phyloP scores from a whole-genome alignment of 2,329 filamentous ascomycete genomes.

The Alternaria gaisen region DNA sequence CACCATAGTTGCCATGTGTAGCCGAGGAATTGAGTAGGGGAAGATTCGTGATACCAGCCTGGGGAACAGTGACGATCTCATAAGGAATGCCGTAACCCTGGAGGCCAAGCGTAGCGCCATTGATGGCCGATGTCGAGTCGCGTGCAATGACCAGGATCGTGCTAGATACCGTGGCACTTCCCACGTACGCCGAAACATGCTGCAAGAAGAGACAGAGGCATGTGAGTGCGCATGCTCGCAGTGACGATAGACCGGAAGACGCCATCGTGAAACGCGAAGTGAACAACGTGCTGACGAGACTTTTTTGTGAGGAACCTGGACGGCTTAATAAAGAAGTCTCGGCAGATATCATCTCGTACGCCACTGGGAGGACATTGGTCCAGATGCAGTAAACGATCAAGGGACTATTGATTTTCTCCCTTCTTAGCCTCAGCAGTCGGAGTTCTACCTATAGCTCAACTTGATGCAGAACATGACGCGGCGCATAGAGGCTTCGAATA shows the following conservation, averaged over 20 bases:
- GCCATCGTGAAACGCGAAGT: conserved; percentile 35
- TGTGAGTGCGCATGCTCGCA: conserved; percentile 37
- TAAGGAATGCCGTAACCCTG: conserved; percentile 70
- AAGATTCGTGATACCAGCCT: conserved; percentile 58
- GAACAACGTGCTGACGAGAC: conserved; percentile 28
- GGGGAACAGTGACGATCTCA: conserved; percentile 64
- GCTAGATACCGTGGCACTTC: conserved; percentile 43
- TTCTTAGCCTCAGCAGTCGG: conserved; percentile 20
- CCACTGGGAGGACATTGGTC: conserved; percentile 31
- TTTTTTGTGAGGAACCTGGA: conserved; percentile 32
- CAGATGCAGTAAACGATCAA: conserved; percentile 37
- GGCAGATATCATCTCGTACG: conserved; percentile 41
- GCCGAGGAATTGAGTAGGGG: conserved; percentile 61
- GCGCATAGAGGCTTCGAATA: conserved; percentile 14
- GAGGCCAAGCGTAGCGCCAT: conserved; percentile 63
- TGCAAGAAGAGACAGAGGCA: conserved; percentile 32
- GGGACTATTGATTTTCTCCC: conserved; percentile 45
- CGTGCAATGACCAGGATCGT: conserved; percentile 67
- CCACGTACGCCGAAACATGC: conserved; percentile 31
- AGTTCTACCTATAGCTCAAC: conserved; percentile 9
- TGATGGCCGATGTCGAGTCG: conserved; percentile 59
- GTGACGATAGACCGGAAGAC: conserved; percentile 31
- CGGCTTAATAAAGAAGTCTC: conserved; percentile 46
- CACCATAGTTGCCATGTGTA: conserved; percentile 65
- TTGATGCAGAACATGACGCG: conserved; percentile 32